These are phyloP conservation scores for Boletus tylopilopsis DNA, from an alignment of 768 basidiomycete species.

Conservation along the genomic window DNA sequence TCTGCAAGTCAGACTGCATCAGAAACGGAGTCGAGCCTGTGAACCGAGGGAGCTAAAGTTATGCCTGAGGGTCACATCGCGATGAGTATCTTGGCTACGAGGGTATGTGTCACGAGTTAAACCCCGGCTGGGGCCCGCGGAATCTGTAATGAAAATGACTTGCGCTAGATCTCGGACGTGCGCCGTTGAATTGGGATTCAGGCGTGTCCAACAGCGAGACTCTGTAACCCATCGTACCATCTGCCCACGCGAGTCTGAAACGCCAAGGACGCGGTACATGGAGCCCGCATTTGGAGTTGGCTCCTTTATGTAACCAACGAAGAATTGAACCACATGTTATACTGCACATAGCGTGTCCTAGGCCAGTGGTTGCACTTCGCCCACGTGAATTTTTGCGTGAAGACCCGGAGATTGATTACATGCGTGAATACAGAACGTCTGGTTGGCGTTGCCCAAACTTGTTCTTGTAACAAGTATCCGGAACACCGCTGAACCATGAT, in stretches of 20 bases:
- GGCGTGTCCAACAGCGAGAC: not conserved
- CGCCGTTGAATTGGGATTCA: not conserved
- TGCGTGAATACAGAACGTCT: not conserved
- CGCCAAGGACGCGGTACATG: not conserved
- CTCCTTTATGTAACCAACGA: not conserved
- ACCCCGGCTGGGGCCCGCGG: not conserved
- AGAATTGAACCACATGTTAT: too few relatives aligned
- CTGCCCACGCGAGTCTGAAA: conserved; percentile 6
- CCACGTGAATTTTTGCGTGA: too few relatives aligned
- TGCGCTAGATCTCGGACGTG: not conserved
- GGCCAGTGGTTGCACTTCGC: too few relatives aligned
- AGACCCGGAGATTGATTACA: not conserved
- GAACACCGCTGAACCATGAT: not conserved
- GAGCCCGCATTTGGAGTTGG: not conserved
- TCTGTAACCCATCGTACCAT: not conserved
- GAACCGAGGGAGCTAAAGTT: not conserved
- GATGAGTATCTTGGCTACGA: not conserved
- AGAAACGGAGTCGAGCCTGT: not conserved
- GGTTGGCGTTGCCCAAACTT: not conserved
- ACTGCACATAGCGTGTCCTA: too few relatives aligned
- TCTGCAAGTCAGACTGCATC: too few relatives aligned
- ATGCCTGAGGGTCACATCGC: not conserved
- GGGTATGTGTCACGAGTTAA: not conserved
- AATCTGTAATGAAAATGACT: not conserved
- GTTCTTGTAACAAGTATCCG: not conserved